phyloP scores from a whole-genome alignment of 805 yeast genomes.

The Millerago galiae region DNA sequence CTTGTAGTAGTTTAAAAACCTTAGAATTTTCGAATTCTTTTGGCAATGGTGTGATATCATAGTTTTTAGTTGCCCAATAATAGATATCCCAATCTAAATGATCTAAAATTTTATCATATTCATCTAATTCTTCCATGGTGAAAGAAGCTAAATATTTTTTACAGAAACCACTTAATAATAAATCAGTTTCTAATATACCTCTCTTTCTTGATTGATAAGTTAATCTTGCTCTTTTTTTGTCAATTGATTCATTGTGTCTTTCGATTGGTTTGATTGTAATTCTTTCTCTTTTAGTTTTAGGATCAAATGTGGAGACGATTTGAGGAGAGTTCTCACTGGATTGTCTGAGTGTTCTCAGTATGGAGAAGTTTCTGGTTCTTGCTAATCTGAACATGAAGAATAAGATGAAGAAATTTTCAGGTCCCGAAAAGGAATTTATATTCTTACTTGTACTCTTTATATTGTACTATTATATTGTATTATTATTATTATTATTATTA shows the following conservation, averaged over 20 bases:
- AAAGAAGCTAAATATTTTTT: slow-evolving; percentile 58
- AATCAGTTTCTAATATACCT: slow-evolving; percentile 91
- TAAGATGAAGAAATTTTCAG: background rate
- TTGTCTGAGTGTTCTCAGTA: slow-evolving; percentile 2
- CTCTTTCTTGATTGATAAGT: slow-evolving; percentile 90
- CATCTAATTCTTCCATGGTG: slow-evolving; percentile 62
- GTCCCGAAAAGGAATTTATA: too few species aligned
- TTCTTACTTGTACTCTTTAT: too few species aligned
- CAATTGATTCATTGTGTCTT: slow-evolving; percentile 66
- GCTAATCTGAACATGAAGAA: background rate
- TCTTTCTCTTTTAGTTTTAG: slow-evolving; percentile 14
- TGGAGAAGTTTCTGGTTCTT: slow-evolving; percentile 8
- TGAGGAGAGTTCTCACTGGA: slow-evolving; percentile 19
- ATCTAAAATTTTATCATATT: slow-evolving; percentile 79
- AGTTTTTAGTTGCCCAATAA: slow-evolving; percentile 93
- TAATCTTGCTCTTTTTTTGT: slow-evolving; percentile 77
- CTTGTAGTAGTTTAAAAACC: slow-evolving; percentile 60
- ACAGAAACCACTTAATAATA: slow-evolving; percentile 80
- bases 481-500: too few species aligned
- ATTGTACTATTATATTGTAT: too few species aligned
- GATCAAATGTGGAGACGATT: slow-evolving; percentile 13
- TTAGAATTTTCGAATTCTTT: slow-evolving; percentile 72
- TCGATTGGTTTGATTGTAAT: slow-evolving; percentile 66
- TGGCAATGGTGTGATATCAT: slow-evolving; percentile 77
- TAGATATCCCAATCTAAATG: slow-evolving; percentile 99